phyloP scores from a whole-genome alignment of 495 filamentous ascomycete species.

The Pyronema domesticum region DNA sequence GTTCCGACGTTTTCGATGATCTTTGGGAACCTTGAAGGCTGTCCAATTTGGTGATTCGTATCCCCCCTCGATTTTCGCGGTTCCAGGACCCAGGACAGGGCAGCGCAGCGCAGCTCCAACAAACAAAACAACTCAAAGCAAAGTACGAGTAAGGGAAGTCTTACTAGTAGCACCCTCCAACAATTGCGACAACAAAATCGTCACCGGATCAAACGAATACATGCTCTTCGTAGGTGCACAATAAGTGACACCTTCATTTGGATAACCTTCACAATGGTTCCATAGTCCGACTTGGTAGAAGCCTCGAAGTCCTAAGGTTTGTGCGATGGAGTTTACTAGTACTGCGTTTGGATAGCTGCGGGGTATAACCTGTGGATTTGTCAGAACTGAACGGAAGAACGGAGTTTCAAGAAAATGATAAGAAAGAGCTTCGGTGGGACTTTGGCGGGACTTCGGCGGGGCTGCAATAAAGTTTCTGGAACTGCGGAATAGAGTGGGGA shows the following conservation, averaged over 20 bases:
- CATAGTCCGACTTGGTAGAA: constrained; percentile 88
- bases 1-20: too few species aligned
- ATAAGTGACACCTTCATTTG: constrained; percentile 47
- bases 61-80: too few species aligned
- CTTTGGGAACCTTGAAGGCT: too few species aligned
- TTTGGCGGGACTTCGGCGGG: too few species aligned
- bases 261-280: constrained; percentile 77
- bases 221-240: constrained; percentile 51
- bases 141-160: constrained; percentile 13
- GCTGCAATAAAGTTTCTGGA: too few species aligned
- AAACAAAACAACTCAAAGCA: neutral
- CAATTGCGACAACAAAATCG: constrained; percentile 58
- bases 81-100: too few species aligned
- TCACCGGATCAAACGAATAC: constrained; percentile 83
- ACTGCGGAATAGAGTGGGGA: too few species aligned
- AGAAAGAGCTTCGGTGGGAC: too few species aligned
- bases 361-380: constrained; percentile 44
- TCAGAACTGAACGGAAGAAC: constrained; percentile 67
- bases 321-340: constrained; percentile 78
- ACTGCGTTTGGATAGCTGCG: constrained; percentile 51
- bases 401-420: too few species aligned
- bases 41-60: too few species aligned
- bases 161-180: constrained; percentile 60
- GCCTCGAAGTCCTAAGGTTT: constrained; percentile 71
- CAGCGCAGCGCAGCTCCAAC: too few species aligned